These are phyloP conservation scores for Candida sp. DNA, from an alignment of 1,139 yeast genomes.

Conservation along the genomic window DNA sequence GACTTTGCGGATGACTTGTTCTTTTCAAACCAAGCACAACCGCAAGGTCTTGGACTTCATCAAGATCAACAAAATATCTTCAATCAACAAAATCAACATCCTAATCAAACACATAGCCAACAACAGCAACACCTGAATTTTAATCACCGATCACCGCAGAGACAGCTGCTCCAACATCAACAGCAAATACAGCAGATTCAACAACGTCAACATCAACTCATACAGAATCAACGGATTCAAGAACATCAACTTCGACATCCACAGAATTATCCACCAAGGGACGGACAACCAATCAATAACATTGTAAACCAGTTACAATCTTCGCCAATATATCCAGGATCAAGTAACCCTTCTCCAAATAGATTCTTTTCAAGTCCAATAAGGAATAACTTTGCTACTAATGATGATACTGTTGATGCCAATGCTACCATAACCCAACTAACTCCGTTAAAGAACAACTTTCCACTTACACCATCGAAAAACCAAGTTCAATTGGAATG, in stretches of 20 bases:
- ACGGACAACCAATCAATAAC: slow-evolving; percentile 1
- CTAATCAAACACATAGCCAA: neutral
- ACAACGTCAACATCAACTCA: slow-evolving; percentile 4
- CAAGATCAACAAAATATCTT: neutral
- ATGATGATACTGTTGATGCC: slow-evolving; percentile 33
- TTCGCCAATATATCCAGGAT: slow-evolving; percentile 23
- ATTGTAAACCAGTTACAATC: slow-evolving; percentile 14
- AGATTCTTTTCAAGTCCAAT: slow-evolving; percentile 26
- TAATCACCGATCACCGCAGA: neutral
- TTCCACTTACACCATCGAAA: slow-evolving; percentile 32
- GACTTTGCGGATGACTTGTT: slow-evolving; percentile 1
- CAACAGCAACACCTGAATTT: neutral
- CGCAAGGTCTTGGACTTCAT: neutral
- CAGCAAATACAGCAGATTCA: neutral
- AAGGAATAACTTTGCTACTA: slow-evolving; percentile 14
- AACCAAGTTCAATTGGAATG: slow-evolving; percentile 44
- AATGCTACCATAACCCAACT: slow-evolving; percentile 40
- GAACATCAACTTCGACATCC: slow-evolving; percentile 3
- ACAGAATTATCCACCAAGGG: slow-evolving; percentile 1
- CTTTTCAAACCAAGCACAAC: neutral
- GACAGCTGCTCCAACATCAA: slow-evolving; percentile 3
- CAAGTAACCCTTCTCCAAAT: slow-evolving; percentile 32
- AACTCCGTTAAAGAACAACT: slow-evolving; percentile 34
- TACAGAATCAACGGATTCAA: slow-evolving; percentile 3
- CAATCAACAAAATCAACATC: neutral